Evolutionary conservation across 129 eudicot genomes (phyloP), one percentile per base, ranked within the genome.

Genomic region (Cynara cardunculus): DNA sequence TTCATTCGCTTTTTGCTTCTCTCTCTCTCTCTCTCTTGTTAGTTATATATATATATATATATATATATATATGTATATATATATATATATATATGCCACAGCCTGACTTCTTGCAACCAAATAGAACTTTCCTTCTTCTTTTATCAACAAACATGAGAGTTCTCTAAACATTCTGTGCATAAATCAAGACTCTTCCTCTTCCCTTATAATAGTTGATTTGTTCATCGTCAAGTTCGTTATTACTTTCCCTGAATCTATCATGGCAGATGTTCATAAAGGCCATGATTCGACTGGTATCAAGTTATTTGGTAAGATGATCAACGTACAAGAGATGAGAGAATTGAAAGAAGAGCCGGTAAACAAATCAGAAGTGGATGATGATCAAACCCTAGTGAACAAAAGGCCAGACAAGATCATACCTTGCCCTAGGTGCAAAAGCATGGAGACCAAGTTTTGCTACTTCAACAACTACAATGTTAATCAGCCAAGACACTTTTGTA

Each of bases 391-490:
- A 31, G 89, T 78, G 19, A 77, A 77, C 56, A 91, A 91, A 64
- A 84, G 92, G 90, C 94, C 94, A 19, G 97, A 92, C 80, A 92
- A 92, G 87, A 88, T 89, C 86, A 86, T 92, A 37, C 89, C 97
- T 25, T 92, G 97, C 81, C 97, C 97, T 24, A 89, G 97, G 73
- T 92, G 97, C 87, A 89, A 88, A 73, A 92, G 97, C 91, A 88
- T 88, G 94, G 97, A 90, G 25, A 90, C 97, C 3, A 92, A 92
- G 56, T 92, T 92, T 82, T 92, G 97, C 37, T 92, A 92, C 79
- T 92, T 92, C 87, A 92, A 92, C 89, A 92, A 92, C 71, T 92
- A 92, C 85, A 92, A 92, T 79, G 94, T 89, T 83, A 89, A 92
- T 49, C 97, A 92, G 69, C 97, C 97, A 13, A 81, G 97, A 69